A percentile compares a stretch with the other conserved stretches of the same genome.
Conservation (phyloP, 257 asterid species). For the Scutellaria minor region DNA sequence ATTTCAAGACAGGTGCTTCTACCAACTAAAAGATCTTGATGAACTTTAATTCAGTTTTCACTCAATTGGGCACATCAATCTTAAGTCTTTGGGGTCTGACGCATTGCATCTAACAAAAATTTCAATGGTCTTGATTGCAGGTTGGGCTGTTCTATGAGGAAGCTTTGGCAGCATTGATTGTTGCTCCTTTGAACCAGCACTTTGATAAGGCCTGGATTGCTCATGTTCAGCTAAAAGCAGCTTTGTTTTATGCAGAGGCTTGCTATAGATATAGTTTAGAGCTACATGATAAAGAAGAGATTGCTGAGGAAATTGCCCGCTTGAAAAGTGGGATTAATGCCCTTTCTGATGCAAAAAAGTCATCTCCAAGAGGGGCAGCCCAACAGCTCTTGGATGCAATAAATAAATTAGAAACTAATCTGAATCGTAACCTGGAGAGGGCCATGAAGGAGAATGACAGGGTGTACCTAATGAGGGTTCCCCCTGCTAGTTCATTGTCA, state of each 20-base stretch:
- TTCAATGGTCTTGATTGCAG: constrained; percentile 48
- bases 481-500: constrained; percentile 74
- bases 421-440: constrained; percentile 78
- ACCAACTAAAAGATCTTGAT: constrained; percentile 29
- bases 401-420: constrained; percentile 69
- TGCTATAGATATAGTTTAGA: constrained; percentile 88
- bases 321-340: constrained; percentile 79
- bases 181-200: constrained; percentile 84
- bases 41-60: constrained; percentile 17
- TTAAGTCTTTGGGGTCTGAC: not conserved
- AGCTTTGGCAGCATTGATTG: constrained; percentile 75
- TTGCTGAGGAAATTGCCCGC: constrained; percentile 97
- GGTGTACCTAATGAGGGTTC: constrained; percentile 95
- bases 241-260: constrained; percentile 94
- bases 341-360: constrained; percentile 75
- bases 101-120: constrained; percentile 28
- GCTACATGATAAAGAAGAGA: constrained; percentile 94
- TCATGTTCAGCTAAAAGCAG: constrained; percentile 93
- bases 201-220: constrained; percentile 90
- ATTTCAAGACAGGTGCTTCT: constrained; percentile 86
- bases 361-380: constrained; percentile 82
- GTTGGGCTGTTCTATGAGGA: constrained; percentile 92
- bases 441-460: constrained; percentile 96
- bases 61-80: not conserved
- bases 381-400: constrained; percentile 87